Base-by-base conservation (phyloP, 176 grass and related monocot species). In the Eragrostis nindensis region DNA sequence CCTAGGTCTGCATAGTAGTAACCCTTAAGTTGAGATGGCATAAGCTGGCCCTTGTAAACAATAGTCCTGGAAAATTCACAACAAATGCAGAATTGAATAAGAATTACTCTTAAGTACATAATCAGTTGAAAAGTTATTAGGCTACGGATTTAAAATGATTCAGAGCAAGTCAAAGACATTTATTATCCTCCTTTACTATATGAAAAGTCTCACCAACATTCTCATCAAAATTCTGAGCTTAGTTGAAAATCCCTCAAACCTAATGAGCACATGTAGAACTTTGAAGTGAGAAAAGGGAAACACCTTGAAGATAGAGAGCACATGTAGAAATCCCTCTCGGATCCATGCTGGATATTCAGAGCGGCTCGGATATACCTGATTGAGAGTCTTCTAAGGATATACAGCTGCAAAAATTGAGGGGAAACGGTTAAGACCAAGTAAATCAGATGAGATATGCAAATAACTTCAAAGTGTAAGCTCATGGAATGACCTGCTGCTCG, bases 291-390 rank as follows among this genome's bases (percentile, higher is more conserved):
- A 66, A 80, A 73, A 29, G 82, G 27, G 27, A 76, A 79, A 68
- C 76, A 99, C 97, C 97, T 95, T 57, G 97, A 95, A 84, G 97
- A 99, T 19, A 99, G 89, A 45, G 97, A 99, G 48, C 97, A 99
- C 86, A 99, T 92, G 86, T 99, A 99, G 80, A 91, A 99, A 68
- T 95, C 93, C 81, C 85, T 93, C 56, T 80, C 69, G 25, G 83
- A 86, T 66, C 93, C 93, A 80, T 86, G 72, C 27, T 76, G 69
- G 42, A 99, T 82, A 80, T 91, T 68, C 44, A 95, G 73, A 68
- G 84, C 59, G 8, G 71, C 86, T 56, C 97, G 90, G 50, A 96
- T 93, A 42, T 88, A 80, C 69, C 89, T 62, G 68, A 95, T 91
- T 13, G 92, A 93, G 61, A 93, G 73, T 85, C 87, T 99, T 80